Percentiles rank a stretch among this genome's conserved stretches.
Evolutionary conservation across 208 protist species (phyloP).

Genomic region (Leishmania arabica): DNA sequence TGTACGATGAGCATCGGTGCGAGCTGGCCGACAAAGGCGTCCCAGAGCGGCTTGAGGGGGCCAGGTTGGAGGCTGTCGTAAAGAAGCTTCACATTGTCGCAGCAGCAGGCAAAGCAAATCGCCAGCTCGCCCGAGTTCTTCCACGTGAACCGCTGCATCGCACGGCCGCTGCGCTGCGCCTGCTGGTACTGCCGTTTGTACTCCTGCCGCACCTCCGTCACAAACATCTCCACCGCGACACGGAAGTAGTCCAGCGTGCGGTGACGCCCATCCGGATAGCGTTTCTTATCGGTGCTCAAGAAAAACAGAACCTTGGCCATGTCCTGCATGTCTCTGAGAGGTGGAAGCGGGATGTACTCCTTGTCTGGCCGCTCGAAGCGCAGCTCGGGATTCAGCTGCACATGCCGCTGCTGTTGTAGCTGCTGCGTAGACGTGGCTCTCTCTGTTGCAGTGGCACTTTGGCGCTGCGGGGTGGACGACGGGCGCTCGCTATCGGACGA

Average conservation of each 20-base stretch:
- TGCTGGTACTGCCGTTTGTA: constrained; percentile 55
- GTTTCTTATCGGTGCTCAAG: constrained; percentile 48
- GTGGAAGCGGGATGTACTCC: constrained; percentile 69
- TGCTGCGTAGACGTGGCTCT: background rate
- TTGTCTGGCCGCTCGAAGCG: constrained; percentile 69
- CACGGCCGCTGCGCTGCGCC: constrained; percentile 36
- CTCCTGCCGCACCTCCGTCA: constrained; percentile 61
- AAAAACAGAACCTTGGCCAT: constrained; percentile 33
- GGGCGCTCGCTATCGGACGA: constrained; percentile 17
- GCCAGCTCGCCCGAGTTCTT: constrained; percentile 85
- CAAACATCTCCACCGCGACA: constrained; percentile 80
- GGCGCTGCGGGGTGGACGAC: background rate
- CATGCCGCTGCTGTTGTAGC: constrained; percentile 11
- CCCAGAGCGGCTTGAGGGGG: constrained; percentile 63
- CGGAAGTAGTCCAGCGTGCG: constrained; percentile 82
- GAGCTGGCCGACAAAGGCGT: constrained; percentile 67
- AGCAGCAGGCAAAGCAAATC: constrained; percentile 83
- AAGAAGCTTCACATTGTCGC: constrained; percentile 84
- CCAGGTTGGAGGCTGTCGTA: constrained; percentile 62
- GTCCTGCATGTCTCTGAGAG: constrained; percentile 28
- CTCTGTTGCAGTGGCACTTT: constrained; percentile 7
- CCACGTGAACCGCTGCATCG: constrained; percentile 71
- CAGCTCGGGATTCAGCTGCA: constrained; percentile 69
- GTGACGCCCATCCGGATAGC: constrained; percentile 69
- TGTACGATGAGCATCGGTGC: constrained; percentile 62